These are phyloP conservation scores for Nannochloropsis oceanica DNA, from an alignment of 108 stramenopile species.

Conservation along the genomic window DNA sequence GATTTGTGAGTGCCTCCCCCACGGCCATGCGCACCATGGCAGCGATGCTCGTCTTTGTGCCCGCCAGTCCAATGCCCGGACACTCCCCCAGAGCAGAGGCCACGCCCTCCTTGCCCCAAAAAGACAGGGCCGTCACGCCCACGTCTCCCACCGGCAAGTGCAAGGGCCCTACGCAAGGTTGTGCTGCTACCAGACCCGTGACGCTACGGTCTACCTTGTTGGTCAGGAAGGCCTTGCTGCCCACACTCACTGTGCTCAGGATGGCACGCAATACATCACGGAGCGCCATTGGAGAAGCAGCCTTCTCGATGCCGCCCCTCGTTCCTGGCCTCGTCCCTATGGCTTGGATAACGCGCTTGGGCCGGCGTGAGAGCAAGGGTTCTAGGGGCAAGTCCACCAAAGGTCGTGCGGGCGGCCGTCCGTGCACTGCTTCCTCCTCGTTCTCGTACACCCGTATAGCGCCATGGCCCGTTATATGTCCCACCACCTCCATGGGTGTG, in stretches of 20 bases:
- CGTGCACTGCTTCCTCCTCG: not conserved
- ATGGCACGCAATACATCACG: conserved; percentile 56
- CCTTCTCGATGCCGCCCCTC: not conserved
- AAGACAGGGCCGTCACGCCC: not conserved
- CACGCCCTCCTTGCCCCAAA: not conserved
- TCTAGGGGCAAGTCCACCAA: not conserved
- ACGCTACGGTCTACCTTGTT: conserved; percentile 98
- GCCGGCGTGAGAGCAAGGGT: not conserved
- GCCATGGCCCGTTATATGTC: not conserved
- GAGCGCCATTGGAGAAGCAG: conserved; percentile 1
- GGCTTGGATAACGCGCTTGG: not conserved
- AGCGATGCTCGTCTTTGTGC: conserved; percentile 17
- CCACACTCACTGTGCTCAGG: conserved; percentile 75
- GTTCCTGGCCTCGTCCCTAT: not conserved
- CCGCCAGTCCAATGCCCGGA: not conserved
- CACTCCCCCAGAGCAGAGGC: not conserved
- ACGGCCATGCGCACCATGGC: conserved; percentile 85
- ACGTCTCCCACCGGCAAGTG: conserved; percentile 21
- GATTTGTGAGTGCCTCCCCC: conserved; percentile 84
- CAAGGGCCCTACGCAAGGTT: conserved; percentile 97
- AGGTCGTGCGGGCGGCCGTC: not conserved
- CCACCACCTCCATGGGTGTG: not conserved
- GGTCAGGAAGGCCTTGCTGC: conserved; percentile 94
- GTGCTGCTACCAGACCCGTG: conserved; percentile 93
- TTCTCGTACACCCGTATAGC: not conserved